A percentile compares a stretch with the other conserved stretches of the same genome.
phyloP scores from a whole-genome alignment of 257 asterid genomes.

The Rubia yunnanensis region DNA sequence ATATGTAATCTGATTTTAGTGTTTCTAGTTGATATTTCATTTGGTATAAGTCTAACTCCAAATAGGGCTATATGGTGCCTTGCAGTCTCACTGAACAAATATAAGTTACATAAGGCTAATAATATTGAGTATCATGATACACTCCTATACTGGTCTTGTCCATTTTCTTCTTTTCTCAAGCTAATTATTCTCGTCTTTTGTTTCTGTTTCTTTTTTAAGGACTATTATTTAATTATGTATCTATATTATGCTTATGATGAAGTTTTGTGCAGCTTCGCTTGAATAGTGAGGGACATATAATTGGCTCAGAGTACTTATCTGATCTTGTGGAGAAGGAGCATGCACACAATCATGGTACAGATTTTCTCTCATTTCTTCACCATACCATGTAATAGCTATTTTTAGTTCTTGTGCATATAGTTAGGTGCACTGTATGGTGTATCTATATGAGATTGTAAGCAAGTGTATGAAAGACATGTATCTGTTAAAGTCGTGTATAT shows the following conservation, averaged over 20 bases:
- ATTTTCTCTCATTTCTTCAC: conserved; percentile 6
- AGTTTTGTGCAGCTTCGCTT: conserved; percentile 72
- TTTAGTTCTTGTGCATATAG: neutral
- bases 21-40: neutral
- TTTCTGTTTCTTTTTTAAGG: neutral
- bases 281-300: conserved; percentile 61
- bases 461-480: neutral
- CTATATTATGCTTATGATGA: conserved; percentile 20
- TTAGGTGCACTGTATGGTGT: neutral
- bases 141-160: neutral
- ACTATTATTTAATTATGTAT: neutral
- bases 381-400: neutral
- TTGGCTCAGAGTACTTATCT: conserved; percentile 84
- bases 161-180: neutral
- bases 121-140: neutral
- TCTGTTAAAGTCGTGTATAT: no score
- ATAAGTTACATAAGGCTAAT: no score
- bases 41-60: neutral
- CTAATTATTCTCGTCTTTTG: neutral
- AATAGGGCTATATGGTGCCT: neutral
- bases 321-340: conserved; percentile 96
- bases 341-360: conserved; percentile 76
- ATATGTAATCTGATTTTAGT: neutral
- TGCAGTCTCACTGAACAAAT: neutral
- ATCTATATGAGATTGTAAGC: no score